A percentile compares a stretch with the other conserved stretches of the same genome.
phyloP scores from a whole-genome alignment of 2,329 filamentous ascomycete genomes.

The Xylariaceae sp. region DNA sequence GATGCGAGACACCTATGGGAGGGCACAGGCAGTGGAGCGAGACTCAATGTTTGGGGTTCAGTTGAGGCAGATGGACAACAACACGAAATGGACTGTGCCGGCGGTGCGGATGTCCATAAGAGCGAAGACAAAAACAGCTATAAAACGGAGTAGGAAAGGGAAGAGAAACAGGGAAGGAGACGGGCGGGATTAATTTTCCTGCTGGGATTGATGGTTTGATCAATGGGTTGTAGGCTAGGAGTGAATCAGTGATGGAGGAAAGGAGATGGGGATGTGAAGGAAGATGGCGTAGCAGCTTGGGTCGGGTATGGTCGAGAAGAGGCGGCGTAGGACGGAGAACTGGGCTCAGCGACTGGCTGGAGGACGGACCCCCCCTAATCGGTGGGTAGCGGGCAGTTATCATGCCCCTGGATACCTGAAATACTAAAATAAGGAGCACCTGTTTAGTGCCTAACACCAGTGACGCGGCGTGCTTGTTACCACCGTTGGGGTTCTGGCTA shows the following conservation, averaged over 20 bases:
- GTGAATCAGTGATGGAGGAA: slow-evolving; percentile 6
- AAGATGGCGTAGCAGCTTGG: background rate
- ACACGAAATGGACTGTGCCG: background rate
- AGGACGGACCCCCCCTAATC: background rate
- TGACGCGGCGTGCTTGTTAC: background rate
- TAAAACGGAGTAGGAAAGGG: slow-evolving; percentile 4
- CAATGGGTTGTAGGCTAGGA: slow-evolving; percentile 5
- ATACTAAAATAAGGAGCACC: background rate
- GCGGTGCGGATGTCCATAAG: background rate
- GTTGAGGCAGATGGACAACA: background rate
- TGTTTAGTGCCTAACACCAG: background rate
- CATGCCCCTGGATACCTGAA: background rate
- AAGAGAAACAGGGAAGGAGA: background rate
- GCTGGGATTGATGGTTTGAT: background rate
- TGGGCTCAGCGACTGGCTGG: background rate
- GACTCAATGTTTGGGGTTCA: background rate
- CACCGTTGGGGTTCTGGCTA: background rate
- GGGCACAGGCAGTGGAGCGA: slow-evolving; percentile 1
- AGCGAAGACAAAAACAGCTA: background rate
- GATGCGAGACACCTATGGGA: slow-evolving; percentile 2
- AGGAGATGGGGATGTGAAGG: slow-evolving; percentile 1
- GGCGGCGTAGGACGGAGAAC: background rate
- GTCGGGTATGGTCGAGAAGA: background rate
- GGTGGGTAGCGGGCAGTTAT: background rate
- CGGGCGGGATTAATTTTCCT: background rate